Evolutionary conservation across 140 eudicot species (phyloP).

Genomic region (Ambrosia hybrid): DNA sequence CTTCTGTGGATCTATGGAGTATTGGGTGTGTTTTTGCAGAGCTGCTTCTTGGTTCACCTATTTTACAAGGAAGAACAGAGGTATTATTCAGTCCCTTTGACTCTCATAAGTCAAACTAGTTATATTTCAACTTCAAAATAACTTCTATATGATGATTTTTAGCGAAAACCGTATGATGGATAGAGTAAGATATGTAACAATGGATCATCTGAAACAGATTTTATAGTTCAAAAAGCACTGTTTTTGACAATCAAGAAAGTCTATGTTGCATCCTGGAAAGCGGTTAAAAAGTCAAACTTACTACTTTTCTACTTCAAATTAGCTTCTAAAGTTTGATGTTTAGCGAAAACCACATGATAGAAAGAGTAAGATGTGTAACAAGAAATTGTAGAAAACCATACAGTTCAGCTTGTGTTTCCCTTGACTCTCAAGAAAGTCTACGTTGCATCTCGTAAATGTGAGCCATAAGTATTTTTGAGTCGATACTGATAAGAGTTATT

Average conservation of each 20-base stretch:
- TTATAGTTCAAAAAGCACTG: too few relatives aligned
- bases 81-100: constrained; percentile 25
- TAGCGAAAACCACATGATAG: too few relatives aligned
- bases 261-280: too few relatives aligned
- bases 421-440: too few relatives aligned
- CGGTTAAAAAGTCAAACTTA: too few relatives aligned
- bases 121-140: constrained; percentile 5
- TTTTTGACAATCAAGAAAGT: too few relatives aligned
- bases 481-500: background rate
- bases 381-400: too few relatives aligned
- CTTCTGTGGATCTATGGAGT: constrained; percentile 74
- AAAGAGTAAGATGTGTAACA: too few relatives aligned
- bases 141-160: background rate
- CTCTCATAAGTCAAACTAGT: constrained; percentile 10
- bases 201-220: background rate
- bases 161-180: background rate
- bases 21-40: constrained; percentile 79
- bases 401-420: too few relatives aligned
- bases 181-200: constrained; percentile 3
- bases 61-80: constrained; percentile 81
- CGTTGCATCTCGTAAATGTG: too few relatives aligned
- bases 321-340: too few relatives aligned
- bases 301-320: too few relatives aligned
- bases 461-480: background rate
- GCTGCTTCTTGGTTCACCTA: constrained; percentile 57